These are phyloP conservation scores for Plasmodium malariae DNA, from an alignment of 169 alveolate genomes.

Conservation along the genomic window DNA sequence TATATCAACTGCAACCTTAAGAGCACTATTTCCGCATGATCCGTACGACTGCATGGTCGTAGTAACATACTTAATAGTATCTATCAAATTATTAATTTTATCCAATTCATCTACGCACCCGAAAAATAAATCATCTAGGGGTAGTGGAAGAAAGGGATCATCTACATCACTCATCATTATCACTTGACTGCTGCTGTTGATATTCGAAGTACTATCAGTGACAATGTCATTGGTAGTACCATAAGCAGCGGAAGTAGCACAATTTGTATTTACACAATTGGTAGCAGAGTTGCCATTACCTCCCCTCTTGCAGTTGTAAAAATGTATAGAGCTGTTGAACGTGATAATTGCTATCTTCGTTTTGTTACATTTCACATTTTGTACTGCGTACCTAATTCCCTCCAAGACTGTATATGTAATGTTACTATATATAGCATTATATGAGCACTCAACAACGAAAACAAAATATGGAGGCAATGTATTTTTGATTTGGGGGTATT, in stretches of 20 bases:
- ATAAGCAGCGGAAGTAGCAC: not conserved
- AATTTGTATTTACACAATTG: not conserved
- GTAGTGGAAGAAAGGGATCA: constrained; percentile 59
- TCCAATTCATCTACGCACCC: constrained; percentile 78
- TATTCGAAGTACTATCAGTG: not conserved
- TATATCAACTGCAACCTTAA: constrained; percentile 79
- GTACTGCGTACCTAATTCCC: constrained; percentile 67
- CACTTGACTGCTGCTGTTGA: constrained; percentile 17
- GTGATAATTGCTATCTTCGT: constrained; percentile 74
- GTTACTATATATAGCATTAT: constrained; percentile 54
- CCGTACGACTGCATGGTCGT: constrained; percentile 48
- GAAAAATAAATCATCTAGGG: constrained; percentile 51
- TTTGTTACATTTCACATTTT: constrained; percentile 37
- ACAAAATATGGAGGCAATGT: constrained; percentile 64
- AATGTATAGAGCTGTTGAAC: constrained; percentile 27
- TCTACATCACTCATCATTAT: constrained; percentile 75
- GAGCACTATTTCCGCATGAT: constrained; percentile 83
- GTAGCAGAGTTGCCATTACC: not conserved
- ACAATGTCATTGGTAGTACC: not conserved
- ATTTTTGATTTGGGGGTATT: constrained; percentile 50
- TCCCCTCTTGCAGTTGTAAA: constrained; percentile 41
- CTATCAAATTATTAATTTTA: constrained; percentile 50
- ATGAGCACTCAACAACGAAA: constrained; percentile 68
- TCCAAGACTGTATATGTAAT: constrained; percentile 56
- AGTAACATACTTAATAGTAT: constrained; percentile 50